Percentiles rank a stretch among this genome's conserved stretches.
These are phyloP conservation scores for Hortiboletus campestris DNA, from an alignment of 768 basidiomycete species.

Conservation along the genomic window DNA sequence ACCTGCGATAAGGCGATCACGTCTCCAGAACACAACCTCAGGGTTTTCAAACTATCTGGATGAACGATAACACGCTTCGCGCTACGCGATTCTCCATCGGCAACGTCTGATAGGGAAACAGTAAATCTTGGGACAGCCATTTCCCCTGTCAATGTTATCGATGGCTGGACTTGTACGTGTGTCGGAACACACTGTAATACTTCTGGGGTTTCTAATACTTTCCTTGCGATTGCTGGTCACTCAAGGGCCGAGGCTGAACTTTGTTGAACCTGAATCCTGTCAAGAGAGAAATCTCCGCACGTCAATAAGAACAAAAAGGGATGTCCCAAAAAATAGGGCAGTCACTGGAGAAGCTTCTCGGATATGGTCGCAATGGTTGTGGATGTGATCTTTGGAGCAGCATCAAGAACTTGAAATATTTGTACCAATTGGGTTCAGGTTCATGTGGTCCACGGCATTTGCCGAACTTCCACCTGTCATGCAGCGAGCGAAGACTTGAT, in stretches of 20 bases:
- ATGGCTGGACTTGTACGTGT: neutral
- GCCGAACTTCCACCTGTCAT: neutral
- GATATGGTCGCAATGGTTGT: conserved; percentile 9
- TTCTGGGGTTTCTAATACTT: neutral
- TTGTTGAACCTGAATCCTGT: conserved; percentile 2
- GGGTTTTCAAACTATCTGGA: conserved; percentile 55
- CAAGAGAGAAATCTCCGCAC: conserved; percentile 1
- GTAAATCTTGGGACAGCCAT: conserved; percentile 34
- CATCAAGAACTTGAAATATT: neutral
- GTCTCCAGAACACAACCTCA: conserved; percentile 69
- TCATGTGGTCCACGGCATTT: conserved; percentile 11
- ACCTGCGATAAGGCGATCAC: conserved; percentile 52
- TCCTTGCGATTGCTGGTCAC: neutral
- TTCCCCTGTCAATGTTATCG: neutral
- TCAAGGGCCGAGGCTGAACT: neutral
- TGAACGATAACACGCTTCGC: conserved; percentile 64
- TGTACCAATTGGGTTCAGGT: neutral
- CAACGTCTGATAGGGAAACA: conserved; percentile 35
- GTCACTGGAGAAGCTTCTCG: conserved; percentile 1
- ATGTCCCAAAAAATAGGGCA: neutral
- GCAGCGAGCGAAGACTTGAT: neutral
- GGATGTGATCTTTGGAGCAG: neutral
- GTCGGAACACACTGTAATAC: neutral
- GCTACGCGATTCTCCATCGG: conserved; percentile 46
- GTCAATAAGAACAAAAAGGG: neutral